Evolutionary conservation across 2,329 filamentous ascomycete species (phyloP).

Genomic region (Diaporthe ilicicola): DNA sequence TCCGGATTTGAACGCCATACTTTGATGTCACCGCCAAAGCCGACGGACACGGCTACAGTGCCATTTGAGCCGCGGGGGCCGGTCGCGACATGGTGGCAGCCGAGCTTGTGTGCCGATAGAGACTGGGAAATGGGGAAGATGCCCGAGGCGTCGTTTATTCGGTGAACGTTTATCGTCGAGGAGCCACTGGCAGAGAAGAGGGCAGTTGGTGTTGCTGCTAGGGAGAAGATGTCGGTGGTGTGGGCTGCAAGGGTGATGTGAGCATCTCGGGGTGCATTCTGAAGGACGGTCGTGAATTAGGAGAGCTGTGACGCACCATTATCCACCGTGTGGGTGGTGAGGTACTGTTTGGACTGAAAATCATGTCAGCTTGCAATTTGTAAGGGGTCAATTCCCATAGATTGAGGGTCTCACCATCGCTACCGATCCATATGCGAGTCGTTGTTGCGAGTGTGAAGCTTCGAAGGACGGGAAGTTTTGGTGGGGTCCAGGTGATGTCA

Average conservation of each 20-base stretch:
- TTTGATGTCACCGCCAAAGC: conserved; percentile 89
- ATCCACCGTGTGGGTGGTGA: conserved; percentile 90
- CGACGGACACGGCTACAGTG: conserved; percentile 79
- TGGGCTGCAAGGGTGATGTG: conserved; percentile 67
- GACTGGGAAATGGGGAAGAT: conserved; percentile 80
- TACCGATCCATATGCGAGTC: conserved; percentile 46
- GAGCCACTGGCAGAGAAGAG: conserved; percentile 87
- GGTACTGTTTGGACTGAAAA: conserved; percentile 94
- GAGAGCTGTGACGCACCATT: conserved; percentile 65
- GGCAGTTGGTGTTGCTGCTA: conserved; percentile 77
- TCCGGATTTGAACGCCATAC: conserved; percentile 78
- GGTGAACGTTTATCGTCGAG: conserved; percentile 82
- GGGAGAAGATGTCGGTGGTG: conserved; percentile 82
- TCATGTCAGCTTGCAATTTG: conserved; percentile 29
- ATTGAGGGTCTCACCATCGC: conserved; percentile 46
- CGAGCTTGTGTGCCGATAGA: conserved; percentile 84
- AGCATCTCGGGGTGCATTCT: conserved; percentile 23
- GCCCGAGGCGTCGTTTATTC: conserved; percentile 69
- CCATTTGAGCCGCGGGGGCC: conserved; percentile 66
- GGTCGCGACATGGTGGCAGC: conserved; percentile 88
- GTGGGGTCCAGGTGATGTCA: conserved; percentile 33
- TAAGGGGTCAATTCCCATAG: background rate
- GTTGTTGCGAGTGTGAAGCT: conserved; percentile 36
- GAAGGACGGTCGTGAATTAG: conserved; percentile 42
- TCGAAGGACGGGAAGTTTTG: conserved; percentile 25